Evolutionary conservation across 2,329 filamentous ascomycete species (phyloP), one percentile per base, ranked within the genome.

Genomic region (Pyricularia sp.): DNA sequence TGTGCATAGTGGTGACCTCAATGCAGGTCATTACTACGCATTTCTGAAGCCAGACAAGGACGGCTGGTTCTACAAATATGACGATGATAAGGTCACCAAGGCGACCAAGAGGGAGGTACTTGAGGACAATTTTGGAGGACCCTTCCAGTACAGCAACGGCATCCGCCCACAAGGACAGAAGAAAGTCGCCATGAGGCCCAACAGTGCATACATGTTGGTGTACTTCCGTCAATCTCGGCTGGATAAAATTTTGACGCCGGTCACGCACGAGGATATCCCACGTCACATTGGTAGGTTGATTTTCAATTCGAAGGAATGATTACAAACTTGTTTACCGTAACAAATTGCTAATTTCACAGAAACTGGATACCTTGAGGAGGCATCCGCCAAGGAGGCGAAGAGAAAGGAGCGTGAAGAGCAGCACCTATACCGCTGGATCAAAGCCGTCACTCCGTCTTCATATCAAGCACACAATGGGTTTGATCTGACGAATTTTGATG

Each of bases 121-220:
- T 36, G 95, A 98, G 76, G 96, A 99, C 72, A 99, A 98, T 78
- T 99, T 92, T 79, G 95, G 95, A 64, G 95, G 95, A 68, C 93
- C 97, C 75, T 96, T 93, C 76, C 82, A 80, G 31, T 79, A 81
- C 6, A 78, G 83, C 1, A 83, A 83, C 68, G 81, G 83, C 11
- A 73, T 80, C 14, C 82, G 83, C n/a, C 76, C 81, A 2, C 77
- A 80, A 3, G 74, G 81, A n/a, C 82, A 84, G 66, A 88, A 86
- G 77, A 85, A 86, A 75, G 78, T 61, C 82, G 3, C 88, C 74
- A 85, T 90, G 80, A 84, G 88, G 68, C 86, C 88, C 70, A 90
- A 89, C 79, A 99, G 94, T 78, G 96, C 95, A 5, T 99, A 99
- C 83, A 99, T 99, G 95, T 81, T 99, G 83, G 96, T 99, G 1